Base-by-base conservation (phyloP, 768 basidiomycete genomes). In the Lanmaoa pseudosensibilis region DNA sequence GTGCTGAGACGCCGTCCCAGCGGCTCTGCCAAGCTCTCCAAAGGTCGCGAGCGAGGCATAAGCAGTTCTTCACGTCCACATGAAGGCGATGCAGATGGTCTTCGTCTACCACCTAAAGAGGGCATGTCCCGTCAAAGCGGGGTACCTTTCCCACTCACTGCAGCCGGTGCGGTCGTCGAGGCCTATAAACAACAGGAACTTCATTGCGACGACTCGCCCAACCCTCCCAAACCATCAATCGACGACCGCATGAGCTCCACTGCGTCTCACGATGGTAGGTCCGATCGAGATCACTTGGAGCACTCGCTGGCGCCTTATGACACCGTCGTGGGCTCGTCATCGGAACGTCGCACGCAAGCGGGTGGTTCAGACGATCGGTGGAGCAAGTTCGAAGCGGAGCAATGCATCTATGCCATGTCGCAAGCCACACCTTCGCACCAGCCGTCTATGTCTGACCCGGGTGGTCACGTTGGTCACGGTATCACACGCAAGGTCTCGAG, bases 311-410 rank as follows among this genome's bases (percentile, higher is more conserved):
- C 70, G 11, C 82, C 83, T n/a, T 82, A 84, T 50, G 84, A 83
- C 60, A 82, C 83, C 4, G 78, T 85, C 16, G 77, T 83, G 55
- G 84, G 84, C 2, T 72, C 75, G 7, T 66, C 74, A 0, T 73
- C 79, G 1, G 82, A 75, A 1, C 75, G 74, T 9, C 69, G 79
- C 7, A 73, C 81, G 16, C 77, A 75, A 13, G 77, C 77, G 0
- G 79, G 78, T 0, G 74, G 76, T 11, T 73, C 75, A 0, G 75
- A 75, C 11, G 81, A 81, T 57, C 63, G 50, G 46, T 69, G 38
- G 46, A 36, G 41, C 27, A 49, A 15, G 41, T 19, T 43, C 41
- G 57, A 60, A 47, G 32, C 43, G 23, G 45, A 51, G 34, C 61
- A 57, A 13, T 38, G 9, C 12, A 34, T 48, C 10, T 21, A 48